These are phyloP conservation scores for Hylodesmum podocarpum DNA, from an alignment of 306 rosid species.

Conservation along the genomic window DNA sequence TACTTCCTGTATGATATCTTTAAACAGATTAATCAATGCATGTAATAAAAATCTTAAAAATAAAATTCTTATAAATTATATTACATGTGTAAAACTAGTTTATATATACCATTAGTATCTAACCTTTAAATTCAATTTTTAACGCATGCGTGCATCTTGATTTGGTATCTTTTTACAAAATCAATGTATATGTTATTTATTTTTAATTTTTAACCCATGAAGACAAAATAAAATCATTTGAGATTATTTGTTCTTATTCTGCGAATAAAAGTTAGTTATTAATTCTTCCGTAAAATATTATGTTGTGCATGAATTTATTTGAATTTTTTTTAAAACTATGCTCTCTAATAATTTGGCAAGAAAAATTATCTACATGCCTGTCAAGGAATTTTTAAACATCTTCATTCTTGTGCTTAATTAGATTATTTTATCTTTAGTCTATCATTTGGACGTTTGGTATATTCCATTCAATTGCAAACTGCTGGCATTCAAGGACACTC, in stretches of 20 bases:
- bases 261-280: not conserved
- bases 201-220: too few species aligned
- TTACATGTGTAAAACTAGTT: too few species aligned
- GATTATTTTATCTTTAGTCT: not conserved
- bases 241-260: constrained; percentile 2
- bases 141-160: too few species aligned
- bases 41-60: too few species aligned
- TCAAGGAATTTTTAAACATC: not conserved
- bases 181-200: too few species aligned
- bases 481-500: not conserved
- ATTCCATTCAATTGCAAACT: constrained; percentile 15
- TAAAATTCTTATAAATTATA: too few species aligned
- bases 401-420: not conserved
- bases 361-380: not conserved
- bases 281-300: not conserved
- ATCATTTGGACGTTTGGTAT: not conserved
- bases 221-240: not conserved
- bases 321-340: not conserved
- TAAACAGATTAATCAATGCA: too few species aligned
- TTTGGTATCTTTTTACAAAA: too few species aligned
- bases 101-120: too few species aligned
- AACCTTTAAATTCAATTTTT: too few species aligned
- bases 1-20: too few species aligned
- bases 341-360: not conserved
- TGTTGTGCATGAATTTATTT: not conserved